Base-by-base conservation (phyloP, 371 early-diverging fungal species). In the Phascolomyces articulosus region DNA sequence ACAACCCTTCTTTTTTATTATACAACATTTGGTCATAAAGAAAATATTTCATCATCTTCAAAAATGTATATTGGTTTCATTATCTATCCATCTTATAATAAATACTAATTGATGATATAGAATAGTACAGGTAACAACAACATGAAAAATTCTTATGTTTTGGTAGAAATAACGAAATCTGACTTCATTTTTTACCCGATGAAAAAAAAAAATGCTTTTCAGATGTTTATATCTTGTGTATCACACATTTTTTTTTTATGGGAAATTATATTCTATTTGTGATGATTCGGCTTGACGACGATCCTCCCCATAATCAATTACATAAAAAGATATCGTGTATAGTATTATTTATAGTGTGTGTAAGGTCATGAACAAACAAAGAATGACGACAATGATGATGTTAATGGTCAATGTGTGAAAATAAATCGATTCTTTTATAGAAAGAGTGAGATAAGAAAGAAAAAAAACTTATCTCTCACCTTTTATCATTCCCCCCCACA, bases 381-480 rank as follows among this genome's bases (percentile, higher is more conserved):
- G n/a, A n/a, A n/a, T n/a, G n/a, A n/a, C n/a, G n/a, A n/a, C n/a
- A 51, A 51, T 23, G 23, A 51, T 51, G 51, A 51, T 23, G 51
- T 23, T 23, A 7, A 15, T 24, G 51, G 24, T 51, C 44, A 18
- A 44, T 44, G 44, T 44, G 44, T 16, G 16, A 18, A n/a, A 1
- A n/a, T n/a, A n/a, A n/a, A n/a, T n/a, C n/a, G n/a, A n/a, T n/a
- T 44, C 44, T 44, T 13, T 44, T 44, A n/a, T 44, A 13, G 4
- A 18, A n/a, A n/a, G 44, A n/a, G n/a, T n/a, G n/a, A 44, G 44
- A 44, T 44, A 44, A 44, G 44, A n/a, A 31, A 6, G 3, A 31
- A 3, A 31, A 31, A 3, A 31, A 31, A 4, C 16, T 41, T 41
- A 4, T 41, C 16, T 41, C 41, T 11, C n/a, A 9, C 41, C 41